Evolutionary conservation across 129 eudicot species (phyloP).

Genomic region (Heracleum sosnowskyi): DNA sequence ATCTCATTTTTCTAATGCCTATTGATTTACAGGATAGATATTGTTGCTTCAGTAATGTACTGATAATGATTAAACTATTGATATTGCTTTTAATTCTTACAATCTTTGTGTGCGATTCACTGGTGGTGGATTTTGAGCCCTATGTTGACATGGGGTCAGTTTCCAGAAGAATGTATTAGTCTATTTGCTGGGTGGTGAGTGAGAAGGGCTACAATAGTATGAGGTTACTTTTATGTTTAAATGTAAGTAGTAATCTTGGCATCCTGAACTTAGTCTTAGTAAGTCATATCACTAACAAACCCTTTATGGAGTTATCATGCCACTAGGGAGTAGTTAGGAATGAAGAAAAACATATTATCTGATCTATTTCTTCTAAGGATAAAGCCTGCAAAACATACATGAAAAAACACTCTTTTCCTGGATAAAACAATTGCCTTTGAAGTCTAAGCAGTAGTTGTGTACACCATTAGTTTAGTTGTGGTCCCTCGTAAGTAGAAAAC

Average conservation of each 20-base stretch:
- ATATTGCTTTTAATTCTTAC: background rate
- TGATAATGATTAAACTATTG: background rate
- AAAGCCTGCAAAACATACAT: background rate
- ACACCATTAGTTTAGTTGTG: background rate
- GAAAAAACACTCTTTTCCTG: background rate
- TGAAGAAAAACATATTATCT: background rate
- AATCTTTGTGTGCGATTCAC: background rate
- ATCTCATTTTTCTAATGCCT: background rate
- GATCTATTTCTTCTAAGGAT: background rate
- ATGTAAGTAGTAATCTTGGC: background rate
- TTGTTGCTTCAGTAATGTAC: background rate
- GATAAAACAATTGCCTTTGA: background rate
- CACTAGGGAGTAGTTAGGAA: background rate
- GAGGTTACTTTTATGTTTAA: background rate
- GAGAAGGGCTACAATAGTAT: background rate
- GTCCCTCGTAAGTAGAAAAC: background rate
- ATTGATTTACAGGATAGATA: background rate
- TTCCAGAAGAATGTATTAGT: background rate
- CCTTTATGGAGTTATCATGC: background rate
- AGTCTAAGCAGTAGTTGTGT: background rate
- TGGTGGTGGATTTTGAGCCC: background rate
- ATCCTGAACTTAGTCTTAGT: background rate
- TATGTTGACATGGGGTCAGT: background rate
- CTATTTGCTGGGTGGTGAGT: background rate
- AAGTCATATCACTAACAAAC: background rate